A percentile compares a stretch with the other conserved stretches of the same genome.
Conservation (phyloP, 805 yeast genomes). For the Groenewaldozyma tartarivorans region DNA sequence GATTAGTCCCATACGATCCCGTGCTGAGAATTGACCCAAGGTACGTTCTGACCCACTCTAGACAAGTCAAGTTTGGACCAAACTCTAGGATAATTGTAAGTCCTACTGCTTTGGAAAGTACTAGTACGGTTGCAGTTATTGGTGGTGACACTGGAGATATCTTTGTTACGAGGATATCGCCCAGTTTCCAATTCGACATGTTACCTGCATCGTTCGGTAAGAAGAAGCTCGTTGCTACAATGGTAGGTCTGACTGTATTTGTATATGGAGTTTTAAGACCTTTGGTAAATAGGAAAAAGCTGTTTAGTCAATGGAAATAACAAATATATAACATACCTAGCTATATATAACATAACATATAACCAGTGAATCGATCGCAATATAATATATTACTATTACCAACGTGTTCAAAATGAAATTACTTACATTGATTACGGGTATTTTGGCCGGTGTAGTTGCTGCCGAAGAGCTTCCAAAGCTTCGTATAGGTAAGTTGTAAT, state of each 20-base stretch:
- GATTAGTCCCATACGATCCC: conserved; percentile 60
- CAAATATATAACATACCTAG: background rate
- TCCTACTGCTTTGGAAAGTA: conserved; percentile 46
- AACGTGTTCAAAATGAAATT: background rate
- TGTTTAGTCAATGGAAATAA: conserved; percentile 11
- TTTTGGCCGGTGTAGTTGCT: conserved; percentile 7
- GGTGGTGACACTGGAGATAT: conserved; percentile 48
- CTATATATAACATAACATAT: no score
- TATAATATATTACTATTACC: no score
- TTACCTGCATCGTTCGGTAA: conserved; percentile 61
- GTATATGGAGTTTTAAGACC: conserved; percentile 13
- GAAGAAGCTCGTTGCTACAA: conserved; percentile 49
- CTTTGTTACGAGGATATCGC: conserved; percentile 68
- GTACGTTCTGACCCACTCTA: conserved; percentile 42
- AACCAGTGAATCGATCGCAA: no score
- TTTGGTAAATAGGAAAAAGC: conserved; percentile 11
- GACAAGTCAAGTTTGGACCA: conserved; percentile 30
- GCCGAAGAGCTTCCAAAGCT: conserved; percentile 19
- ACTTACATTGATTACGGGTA: conserved; percentile 1
- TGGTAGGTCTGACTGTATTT: conserved; percentile 33
- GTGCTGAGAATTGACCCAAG: conserved; percentile 41
- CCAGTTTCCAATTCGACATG: conserved; percentile 77
- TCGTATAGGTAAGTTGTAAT: conserved; percentile 17
- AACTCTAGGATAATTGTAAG: conserved; percentile 50
- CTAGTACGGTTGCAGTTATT: conserved; percentile 30